Evolutionary conservation across 139 green algal species (phyloP).

Genomic region (Micractinium sp.): DNA sequence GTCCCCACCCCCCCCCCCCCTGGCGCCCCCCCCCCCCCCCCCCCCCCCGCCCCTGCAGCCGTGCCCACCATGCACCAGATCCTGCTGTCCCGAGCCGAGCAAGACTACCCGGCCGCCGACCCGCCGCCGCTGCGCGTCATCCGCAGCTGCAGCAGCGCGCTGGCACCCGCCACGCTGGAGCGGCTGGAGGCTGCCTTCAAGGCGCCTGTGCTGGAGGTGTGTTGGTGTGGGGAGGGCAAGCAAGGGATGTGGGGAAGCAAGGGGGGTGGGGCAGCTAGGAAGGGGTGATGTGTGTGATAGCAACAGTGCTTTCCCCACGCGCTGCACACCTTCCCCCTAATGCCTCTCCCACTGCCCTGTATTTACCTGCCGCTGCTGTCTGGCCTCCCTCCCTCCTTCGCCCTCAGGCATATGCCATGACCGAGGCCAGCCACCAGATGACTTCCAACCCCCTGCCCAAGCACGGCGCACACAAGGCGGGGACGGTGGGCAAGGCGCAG

Average conservation of each 20-base stretch:
- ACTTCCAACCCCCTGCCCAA: slow-evolving; percentile 82
- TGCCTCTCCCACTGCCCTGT: not conserved
- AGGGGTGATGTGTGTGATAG: no score
- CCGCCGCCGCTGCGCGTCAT: slow-evolving; percentile 84
- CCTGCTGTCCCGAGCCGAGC: slow-evolving; percentile 48
- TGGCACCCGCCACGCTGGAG: slow-evolving; percentile 76
- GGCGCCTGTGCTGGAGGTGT: slow-evolving; percentile 83
- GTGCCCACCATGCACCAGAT: slow-evolving; percentile 92
- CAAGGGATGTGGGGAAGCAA: no score
- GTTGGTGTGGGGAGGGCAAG: no score
- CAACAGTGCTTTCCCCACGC: not conserved
- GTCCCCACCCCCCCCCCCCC: no score
- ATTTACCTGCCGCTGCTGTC: no score
- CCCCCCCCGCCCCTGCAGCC: slow-evolving; percentile 33
- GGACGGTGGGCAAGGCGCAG: slow-evolving; percentile 60
- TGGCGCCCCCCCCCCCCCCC: not conserved
- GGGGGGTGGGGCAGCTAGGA: no score
- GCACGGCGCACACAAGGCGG: slow-evolving; percentile 63
- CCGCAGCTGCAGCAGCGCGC: slow-evolving; percentile 75
- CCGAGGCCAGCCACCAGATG: slow-evolving; percentile 90
- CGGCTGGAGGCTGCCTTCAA: slow-evolving; percentile 76
- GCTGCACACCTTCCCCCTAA: not conserved
- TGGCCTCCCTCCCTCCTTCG: not conserved
- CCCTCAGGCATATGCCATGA: slow-evolving; percentile 86
- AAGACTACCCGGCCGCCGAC: slow-evolving; percentile 10